Evolutionary conservation across 2,329 filamentous ascomycete genomes (phyloP).

Genomic region (Colletotrichum sp.): DNA sequence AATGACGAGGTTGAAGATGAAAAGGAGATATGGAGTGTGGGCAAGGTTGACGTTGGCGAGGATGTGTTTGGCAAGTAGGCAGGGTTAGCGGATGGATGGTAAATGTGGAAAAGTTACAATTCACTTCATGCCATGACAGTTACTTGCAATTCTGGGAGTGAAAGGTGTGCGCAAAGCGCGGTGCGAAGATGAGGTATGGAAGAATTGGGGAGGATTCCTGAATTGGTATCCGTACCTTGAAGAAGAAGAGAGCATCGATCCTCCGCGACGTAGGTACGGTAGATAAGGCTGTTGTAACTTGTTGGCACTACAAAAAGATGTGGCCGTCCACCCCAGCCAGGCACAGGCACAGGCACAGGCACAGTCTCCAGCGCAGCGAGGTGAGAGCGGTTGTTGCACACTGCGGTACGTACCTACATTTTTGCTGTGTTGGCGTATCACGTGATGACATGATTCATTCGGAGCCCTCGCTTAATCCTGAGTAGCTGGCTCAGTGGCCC

Average conservation of each 20-base stretch:
- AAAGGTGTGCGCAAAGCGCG: neutral
- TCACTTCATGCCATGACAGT: neutral
- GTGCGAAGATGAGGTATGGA: neutral
- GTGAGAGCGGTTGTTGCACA: neutral
- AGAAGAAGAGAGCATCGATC: neutral
- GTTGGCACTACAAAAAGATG: neutral
- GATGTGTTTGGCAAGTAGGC: slow-evolving; percentile 55
- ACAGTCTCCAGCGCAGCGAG: neutral
- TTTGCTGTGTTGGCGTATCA: slow-evolving; percentile 20
- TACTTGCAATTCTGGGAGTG: neutral
- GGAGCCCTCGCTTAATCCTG: slow-evolving; percentile 46
- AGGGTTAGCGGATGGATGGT: slow-evolving; percentile 18
- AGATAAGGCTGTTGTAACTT: neutral
- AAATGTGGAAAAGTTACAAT: slow-evolving; percentile 4
- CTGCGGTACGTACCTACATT: neutral
- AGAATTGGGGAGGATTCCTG: neutral
- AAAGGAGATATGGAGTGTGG: slow-evolving; percentile 94
- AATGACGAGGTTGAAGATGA: slow-evolving; percentile 95
- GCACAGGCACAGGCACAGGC: neutral
- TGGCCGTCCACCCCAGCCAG: neutral
- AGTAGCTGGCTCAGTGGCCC: slow-evolving; percentile 32
- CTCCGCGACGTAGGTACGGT: no score
- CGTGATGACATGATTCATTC: slow-evolving; percentile 27
- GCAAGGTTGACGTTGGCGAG: slow-evolving; percentile 79
- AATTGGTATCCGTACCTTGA: neutral